phyloP scores from a whole-genome alignment of 805 yeast genomes.

The Cyberlindnera suaveolens region DNA sequence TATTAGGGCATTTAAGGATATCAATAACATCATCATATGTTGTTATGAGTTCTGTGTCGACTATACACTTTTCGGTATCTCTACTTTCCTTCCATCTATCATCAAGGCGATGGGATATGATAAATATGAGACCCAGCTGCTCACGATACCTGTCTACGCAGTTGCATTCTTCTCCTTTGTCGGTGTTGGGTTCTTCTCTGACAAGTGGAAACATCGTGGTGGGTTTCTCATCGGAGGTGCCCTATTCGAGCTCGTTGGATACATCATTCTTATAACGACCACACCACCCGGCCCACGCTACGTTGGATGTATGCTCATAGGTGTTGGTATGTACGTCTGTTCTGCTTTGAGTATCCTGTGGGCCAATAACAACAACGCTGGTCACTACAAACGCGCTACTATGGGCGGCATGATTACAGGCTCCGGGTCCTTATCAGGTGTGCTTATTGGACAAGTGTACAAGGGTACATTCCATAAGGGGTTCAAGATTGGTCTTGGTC shows the following conservation, averaged over 20 bases:
- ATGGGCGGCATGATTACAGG: constrained; percentile 32
- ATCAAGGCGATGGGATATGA: constrained; percentile 38
- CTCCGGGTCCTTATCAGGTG: constrained; percentile 31
- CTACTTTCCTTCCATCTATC: constrained; percentile 40
- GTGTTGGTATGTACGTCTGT: constrained; percentile 34
- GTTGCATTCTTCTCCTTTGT: constrained; percentile 29
- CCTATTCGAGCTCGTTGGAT: constrained; percentile 27
- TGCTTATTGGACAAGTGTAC: constrained; percentile 33
- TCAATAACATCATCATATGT: constrained; percentile 29
- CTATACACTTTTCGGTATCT: constrained; percentile 36
- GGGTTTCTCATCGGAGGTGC: constrained; percentile 31
- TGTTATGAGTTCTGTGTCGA: constrained; percentile 41
- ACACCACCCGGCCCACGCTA: constrained; percentile 30
- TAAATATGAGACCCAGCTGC: constrained; percentile 33
- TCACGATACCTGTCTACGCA: constrained; percentile 39
- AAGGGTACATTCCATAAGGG: constrained; percentile 30
- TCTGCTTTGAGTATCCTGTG: constrained; percentile 34
- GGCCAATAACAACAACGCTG: constrained; percentile 35
- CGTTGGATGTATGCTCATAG: constrained; percentile 32
- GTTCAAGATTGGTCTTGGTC: constrained; percentile 16
- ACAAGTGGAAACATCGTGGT: constrained; percentile 27
- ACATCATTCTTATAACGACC: constrained; percentile 28
- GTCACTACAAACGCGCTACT: constrained; percentile 34
- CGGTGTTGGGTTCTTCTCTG: constrained; percentile 26
- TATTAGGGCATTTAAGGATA: constrained; percentile 30